phyloP scores from a whole-genome alignment of 371 early-diverging fungal species.

The Syncephalastrum sp. region DNA sequence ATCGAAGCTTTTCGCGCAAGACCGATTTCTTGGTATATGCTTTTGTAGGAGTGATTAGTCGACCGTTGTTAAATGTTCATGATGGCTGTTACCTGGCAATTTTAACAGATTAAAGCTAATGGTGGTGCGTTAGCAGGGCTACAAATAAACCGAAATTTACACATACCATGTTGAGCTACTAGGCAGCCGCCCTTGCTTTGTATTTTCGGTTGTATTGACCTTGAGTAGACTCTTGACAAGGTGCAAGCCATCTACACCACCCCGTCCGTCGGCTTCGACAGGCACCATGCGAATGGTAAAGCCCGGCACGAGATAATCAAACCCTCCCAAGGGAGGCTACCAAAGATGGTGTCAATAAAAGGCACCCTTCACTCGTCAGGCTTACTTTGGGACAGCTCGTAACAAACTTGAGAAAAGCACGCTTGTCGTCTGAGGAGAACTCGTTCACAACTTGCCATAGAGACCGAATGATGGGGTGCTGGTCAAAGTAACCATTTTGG shows the following conservation, averaged over 20 bases:
- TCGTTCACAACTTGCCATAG: slow-evolving; percentile 81
- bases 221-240: slow-evolving; percentile 53
- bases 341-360: neutral
- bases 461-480: slow-evolving; percentile 71
- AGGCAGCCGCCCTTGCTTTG: slow-evolving; percentile 50
- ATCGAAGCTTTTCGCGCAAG: slow-evolving; percentile 51
- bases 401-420: slow-evolving; percentile 79
- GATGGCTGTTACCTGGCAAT: slow-evolving; percentile 59
- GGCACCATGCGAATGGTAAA: slow-evolving; percentile 69
- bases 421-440: slow-evolving; percentile 63
- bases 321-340: slow-evolving; percentile 89
- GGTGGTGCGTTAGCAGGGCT: neutral
- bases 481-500: slow-evolving; percentile 77
- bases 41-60: slow-evolving; percentile 3
- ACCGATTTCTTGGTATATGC: slow-evolving; percentile 56
- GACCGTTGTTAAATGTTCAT: neutral
- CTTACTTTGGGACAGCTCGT: slow-evolving; percentile 78
- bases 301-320: slow-evolving; percentile 71
- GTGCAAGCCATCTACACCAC: slow-evolving; percentile 13
- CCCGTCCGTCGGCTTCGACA: slow-evolving; percentile 16
- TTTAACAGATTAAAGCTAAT: slow-evolving; percentile 86
- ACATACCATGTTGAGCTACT: slow-evolving; percentile 53
- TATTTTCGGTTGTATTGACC: slow-evolving; percentile 16
- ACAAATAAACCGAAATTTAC: neutral
- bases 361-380: neutral